Base-by-base conservation (phyloP, 352 stramenopile genomes). In the Pythium aphanidermatum region DNA sequence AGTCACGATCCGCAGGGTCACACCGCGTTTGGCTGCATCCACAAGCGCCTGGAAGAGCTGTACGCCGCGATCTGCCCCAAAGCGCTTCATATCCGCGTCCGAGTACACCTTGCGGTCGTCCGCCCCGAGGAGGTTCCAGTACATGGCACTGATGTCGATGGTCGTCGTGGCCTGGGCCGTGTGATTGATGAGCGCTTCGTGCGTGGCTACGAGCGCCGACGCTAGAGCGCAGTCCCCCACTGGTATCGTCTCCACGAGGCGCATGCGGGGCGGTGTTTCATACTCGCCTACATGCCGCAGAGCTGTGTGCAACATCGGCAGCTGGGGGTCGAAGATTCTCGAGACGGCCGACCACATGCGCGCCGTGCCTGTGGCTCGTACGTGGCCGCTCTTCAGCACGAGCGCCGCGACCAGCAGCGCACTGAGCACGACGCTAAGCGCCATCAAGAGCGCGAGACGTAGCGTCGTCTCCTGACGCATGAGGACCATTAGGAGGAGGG, bases 71-170 rank as follows among this genome's bases (percentile, higher is more conserved):
- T 74, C 58, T 6, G 80, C 74, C 7, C 76, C 80, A 39, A 88
- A 87, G 17, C 37, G 45, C 25, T 25, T 36, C 76, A 89, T 86
- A 46, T 88, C 63, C 2, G 39, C 56, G 28, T 70, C 58, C 2
- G 69, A 73, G 51, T 73, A 88, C 5, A 71, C 33, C 36, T 51
- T 46, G 34, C 60, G 72, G 48, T 92, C 80, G 12, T 73, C 71
- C 27, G 63, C 43, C 5, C 74, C 76, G 13, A 84, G 51, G 25
- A 92, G 46, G 43, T 89, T 87, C 77, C 78, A 92, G 63, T 92
- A 92, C 81, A 89, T 92, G 49, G 77, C 81, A 24, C 71, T 87
- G 14, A 92, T 64, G 41, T 91, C 71, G 38, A 92, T 81, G 7
- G 66, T 70, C 38, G 19, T 40, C 3, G 53, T 70, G 9, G 77